Conservation (phyloP, 768 basidiomycete species). For the Tephrocybe sp. region DNA sequence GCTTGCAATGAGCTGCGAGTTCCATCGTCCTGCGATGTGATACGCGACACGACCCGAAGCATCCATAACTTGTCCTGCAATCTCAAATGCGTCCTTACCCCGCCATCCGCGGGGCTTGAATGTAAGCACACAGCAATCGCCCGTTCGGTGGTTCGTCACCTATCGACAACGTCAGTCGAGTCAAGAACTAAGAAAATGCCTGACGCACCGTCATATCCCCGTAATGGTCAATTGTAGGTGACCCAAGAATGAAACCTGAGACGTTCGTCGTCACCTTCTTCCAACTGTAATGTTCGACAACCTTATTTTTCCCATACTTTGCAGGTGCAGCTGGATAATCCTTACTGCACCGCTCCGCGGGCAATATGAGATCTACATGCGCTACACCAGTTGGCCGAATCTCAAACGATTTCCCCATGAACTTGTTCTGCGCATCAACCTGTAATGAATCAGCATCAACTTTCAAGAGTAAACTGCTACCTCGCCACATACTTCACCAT, state of each 20-base stretch:
- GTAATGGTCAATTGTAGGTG: constrained; percentile 87
- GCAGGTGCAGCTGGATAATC: constrained; percentile 59
- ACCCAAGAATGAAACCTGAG: constrained; percentile 91
- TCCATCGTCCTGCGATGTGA: constrained; percentile 95
- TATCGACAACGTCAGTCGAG: constrained; percentile 16
- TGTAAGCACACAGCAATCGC: constrained; percentile 82
- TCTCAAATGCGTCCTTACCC: constrained; percentile 88
- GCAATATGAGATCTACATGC: constrained; percentile 79
- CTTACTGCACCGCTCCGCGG: constrained; percentile 54
- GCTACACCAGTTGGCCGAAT: constrained; percentile 95
- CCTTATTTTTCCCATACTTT: constrained; percentile 42
- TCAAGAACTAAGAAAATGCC: neutral
- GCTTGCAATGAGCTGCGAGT: constrained; percentile 88
- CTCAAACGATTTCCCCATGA: constrained; percentile 96
- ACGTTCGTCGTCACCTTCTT: constrained; percentile 91
- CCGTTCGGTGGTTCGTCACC: constrained; percentile 89
- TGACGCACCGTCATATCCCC: constrained; percentile 87
- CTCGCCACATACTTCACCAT: constrained; percentile 60
- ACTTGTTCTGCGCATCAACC: constrained; percentile 97
- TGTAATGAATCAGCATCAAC: constrained; percentile 22
- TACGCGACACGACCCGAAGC: constrained; percentile 62
- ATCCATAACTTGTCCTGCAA: constrained; percentile 81
- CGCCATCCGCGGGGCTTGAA: constrained; percentile 98
- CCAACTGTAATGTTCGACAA: constrained; percentile 92
- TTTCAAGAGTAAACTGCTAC: neutral